phyloP scores from a whole-genome alignment of 208 protist genomes.

The Crithidia bombi region DNA sequence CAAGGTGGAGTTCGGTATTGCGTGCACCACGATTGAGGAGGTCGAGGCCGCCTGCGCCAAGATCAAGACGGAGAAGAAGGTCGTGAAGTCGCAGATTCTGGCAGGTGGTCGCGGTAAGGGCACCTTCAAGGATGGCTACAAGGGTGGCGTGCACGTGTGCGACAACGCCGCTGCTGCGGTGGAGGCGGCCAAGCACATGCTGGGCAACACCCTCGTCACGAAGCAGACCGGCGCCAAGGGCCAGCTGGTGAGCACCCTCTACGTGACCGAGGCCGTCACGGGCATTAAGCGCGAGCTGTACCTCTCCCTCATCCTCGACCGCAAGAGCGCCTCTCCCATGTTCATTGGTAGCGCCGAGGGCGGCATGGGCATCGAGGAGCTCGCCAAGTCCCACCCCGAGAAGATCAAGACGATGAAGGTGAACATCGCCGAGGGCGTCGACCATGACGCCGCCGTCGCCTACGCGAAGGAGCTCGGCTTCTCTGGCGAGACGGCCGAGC shows the following conservation, averaged over 20 bases:
- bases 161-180: conserved; percentile 85
- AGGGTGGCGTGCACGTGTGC: conserved; percentile 93
- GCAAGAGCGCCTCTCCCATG: conserved; percentile 90
- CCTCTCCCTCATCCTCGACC: conserved; percentile 98
- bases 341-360: conserved; percentile 95
- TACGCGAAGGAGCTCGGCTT: conserved; percentile 94
- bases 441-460: conserved; percentile 76
- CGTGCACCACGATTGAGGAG: conserved; percentile 85
- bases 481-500: conserved; percentile 64
- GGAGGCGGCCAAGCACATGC: conserved; percentile 95
- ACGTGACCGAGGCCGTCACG: conserved; percentile 89
- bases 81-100: conserved; percentile 99
- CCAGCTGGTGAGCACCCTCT: conserved; percentile 90
- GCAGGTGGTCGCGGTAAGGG: conserved; percentile 99
- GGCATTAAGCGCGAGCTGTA: conserved; percentile 97
- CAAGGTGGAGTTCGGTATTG: conserved; percentile 92
- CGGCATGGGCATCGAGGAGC: conserved; percentile 98
- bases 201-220: conserved; percentile 98
- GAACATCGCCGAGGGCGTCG: conserved; percentile 94
- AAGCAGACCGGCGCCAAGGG: conserved; percentile 98
- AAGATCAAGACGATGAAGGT: conserved; percentile 95
- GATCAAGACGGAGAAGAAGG: conserved; percentile 92
- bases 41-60: conserved; percentile 89
- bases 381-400: conserved; percentile 95
- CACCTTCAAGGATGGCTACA: conserved; percentile 97